Percentiles rank a stretch among this genome's conserved stretches.
Conservation (phyloP, 371 early-diverging fungal genomes). For the Gilbertella persicaria region DNA sequence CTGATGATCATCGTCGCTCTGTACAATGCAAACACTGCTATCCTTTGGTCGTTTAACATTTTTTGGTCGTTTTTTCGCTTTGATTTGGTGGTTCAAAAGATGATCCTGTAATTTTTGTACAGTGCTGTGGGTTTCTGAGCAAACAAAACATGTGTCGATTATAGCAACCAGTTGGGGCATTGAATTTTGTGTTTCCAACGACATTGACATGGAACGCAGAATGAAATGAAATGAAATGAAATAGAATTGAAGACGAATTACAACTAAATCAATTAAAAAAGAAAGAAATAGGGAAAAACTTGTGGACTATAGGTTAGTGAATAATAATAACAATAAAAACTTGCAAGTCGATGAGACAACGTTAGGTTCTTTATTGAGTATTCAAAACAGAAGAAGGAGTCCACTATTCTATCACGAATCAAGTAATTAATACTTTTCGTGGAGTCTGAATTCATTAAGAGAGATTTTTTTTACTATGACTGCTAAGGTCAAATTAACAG, state of each 20-base stretch:
- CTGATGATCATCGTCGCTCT: constrained; percentile 19
- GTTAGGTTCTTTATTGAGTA: too few relatives aligned
- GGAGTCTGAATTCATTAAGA: too few relatives aligned
- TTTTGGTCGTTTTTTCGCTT: constrained; percentile 17
- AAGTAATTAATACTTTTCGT: too few relatives aligned
- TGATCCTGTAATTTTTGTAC: constrained; percentile 16
- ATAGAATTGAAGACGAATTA: constrained; percentile 1
- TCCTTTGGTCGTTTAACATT: too few relatives aligned
- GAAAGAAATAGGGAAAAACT: constrained; percentile 1
- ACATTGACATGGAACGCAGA: constrained; percentile 9
- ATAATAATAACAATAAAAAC: too few relatives aligned
- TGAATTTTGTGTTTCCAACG: constrained; percentile 11
- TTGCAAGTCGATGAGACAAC: too few relatives aligned
- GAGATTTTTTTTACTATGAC: too few relatives aligned
- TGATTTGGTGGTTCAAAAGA: constrained; percentile 16
- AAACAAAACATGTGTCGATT: too few relatives aligned
- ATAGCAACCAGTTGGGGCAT: constrained; percentile 15
- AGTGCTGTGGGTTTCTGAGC: constrained; percentile 11
- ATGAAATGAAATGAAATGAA: constrained; percentile 6
- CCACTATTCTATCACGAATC: too few relatives aligned
- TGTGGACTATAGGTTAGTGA: too few relatives aligned
- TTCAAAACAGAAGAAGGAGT: too few relatives aligned
- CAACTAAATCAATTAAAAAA: constrained; percentile 1
- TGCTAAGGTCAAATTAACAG: too few relatives aligned
- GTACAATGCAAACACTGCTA: constrained; percentile 13